Evolutionary conservation across 2,329 filamentous ascomycete species (phyloP).

Genomic region (Sphaerostilbella broomeana): DNA sequence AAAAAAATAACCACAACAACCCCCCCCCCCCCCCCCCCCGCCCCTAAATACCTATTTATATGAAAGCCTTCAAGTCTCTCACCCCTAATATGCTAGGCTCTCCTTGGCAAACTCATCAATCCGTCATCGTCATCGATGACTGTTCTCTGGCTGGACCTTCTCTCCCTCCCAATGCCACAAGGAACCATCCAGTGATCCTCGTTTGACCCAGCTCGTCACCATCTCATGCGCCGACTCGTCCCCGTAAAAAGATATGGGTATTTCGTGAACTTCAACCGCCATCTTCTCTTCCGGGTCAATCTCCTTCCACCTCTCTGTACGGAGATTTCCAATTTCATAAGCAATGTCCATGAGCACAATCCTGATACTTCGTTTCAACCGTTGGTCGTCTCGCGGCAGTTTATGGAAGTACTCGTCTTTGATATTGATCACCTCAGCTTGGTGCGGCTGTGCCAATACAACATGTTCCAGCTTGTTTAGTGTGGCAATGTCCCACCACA

Average conservation of each 20-base stretch:
- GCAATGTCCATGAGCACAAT: constrained; percentile 28
- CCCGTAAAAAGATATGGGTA: constrained; percentile 34
- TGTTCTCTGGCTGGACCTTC: too few species aligned
- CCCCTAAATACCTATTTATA: too few species aligned
- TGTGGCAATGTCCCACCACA: constrained; percentile 34
- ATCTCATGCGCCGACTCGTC: constrained; percentile 30
- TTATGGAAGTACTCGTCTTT: constrained; percentile 37
- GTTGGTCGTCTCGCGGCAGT: constrained; percentile 22
- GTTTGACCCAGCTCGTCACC: constrained; percentile 36
- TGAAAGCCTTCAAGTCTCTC: too few species aligned
- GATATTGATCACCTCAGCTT: constrained; percentile 27
- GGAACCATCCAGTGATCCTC: constrained; percentile 34
- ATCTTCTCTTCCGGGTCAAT: constrained; percentile 31
- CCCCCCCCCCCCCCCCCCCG: not conserved
- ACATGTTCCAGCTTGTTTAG: constrained; percentile 34
- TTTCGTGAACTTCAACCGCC: constrained; percentile 33
- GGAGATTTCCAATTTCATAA: constrained; percentile 19
- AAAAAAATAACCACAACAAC: too few species aligned
- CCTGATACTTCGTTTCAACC: constrained; percentile 23
- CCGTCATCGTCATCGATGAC: constrained; percentile 9
- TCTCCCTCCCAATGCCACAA: constrained; percentile 30
- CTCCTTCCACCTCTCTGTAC: constrained; percentile 26
- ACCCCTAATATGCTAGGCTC: too few species aligned
- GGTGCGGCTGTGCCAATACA: constrained; percentile 34
- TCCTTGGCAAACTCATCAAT: not conserved